Percentiles rank a stretch among this genome's conserved stretches.
Conservation (phyloP, 176 grass and related monocot species). For the Musa schizocarpa region DNA sequence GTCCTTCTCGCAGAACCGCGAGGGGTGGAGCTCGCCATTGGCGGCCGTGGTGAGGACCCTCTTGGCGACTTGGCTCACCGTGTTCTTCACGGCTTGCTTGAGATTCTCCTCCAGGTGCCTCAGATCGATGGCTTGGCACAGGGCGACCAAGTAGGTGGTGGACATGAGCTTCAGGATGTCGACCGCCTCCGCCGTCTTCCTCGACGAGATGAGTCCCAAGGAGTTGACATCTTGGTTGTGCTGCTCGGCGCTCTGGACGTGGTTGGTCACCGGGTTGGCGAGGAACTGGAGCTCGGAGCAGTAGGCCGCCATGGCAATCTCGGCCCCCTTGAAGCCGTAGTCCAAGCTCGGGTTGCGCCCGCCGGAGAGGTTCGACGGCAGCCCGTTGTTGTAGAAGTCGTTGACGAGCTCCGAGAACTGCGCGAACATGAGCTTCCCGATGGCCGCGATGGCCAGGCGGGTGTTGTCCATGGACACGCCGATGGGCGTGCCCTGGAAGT, state of each 20-base stretch:
- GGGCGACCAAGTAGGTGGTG: constrained; percentile 1
- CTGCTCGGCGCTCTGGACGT: constrained; percentile 96
- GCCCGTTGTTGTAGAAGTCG: constrained; percentile 95
- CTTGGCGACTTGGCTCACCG: not conserved
- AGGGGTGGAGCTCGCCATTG: constrained; percentile 5
- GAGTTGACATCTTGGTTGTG: constrained; percentile 99
- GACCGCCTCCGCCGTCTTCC: constrained; percentile 84
- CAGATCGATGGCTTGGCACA: constrained; percentile 8
- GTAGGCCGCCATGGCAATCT: constrained; percentile 94
- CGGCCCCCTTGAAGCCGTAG: constrained; percentile 88
- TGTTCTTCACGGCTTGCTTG: not conserved
- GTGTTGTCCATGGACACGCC: constrained; percentile 98
- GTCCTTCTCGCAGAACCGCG: constrained; percentile 13
- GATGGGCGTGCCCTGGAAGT: constrained; percentile 93
- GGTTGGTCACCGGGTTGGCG: constrained; percentile 87
- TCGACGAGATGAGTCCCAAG: constrained; percentile 70
- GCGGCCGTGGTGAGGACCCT: constrained; percentile 3
- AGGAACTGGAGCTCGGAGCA: constrained; percentile 95
- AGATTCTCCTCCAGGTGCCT: constrained; percentile 12
- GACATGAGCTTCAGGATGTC: constrained; percentile 89
- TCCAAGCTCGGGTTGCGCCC: constrained; percentile 89
- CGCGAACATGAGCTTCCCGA: constrained; percentile 92
- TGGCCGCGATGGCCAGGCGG: constrained; percentile 66
- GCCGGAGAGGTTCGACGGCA: constrained; percentile 79
- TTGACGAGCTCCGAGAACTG: constrained; percentile 94